These are phyloP conservation scores for Aspergillus leporis DNA, from an alignment of 495 filamentous ascomycete species.

Conservation along the genomic window DNA sequence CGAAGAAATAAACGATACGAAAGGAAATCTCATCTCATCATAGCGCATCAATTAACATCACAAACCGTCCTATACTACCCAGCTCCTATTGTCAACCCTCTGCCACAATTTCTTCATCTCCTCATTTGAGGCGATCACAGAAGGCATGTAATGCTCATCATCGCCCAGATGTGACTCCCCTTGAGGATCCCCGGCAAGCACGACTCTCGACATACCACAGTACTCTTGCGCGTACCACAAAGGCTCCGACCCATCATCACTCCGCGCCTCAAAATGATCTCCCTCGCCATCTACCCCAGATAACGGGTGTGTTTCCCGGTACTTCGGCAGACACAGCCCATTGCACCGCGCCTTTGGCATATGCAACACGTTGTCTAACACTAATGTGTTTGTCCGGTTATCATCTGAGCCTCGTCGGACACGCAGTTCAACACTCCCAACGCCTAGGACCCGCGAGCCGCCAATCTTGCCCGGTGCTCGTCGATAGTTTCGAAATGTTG, in stretches of 20 bases:
- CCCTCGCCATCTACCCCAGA: constrained; percentile 2
- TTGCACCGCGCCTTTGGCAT: constrained; percentile 28
- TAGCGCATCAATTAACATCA: not conserved
- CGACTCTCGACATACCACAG: constrained; percentile 16
- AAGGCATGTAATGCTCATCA: constrained; percentile 9
- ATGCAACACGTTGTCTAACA: constrained; percentile 27
- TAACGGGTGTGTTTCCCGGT: constrained; percentile 4
- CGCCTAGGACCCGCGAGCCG: constrained; percentile 17
- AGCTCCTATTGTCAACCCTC: constrained; percentile 14
- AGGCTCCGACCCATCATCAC: constrained; percentile 11
- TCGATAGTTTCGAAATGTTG: constrained; percentile 25
- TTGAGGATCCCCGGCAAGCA: constrained; percentile 23
- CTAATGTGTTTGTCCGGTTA: constrained; percentile 13
- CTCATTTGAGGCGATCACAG: constrained; percentile 18
- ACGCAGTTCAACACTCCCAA: constrained; percentile 26
- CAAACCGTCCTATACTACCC: constrained; percentile 2
- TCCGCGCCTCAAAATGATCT: constrained; percentile 13
- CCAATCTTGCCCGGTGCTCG: constrained; percentile 17
- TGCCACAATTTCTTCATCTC: constrained; percentile 21
- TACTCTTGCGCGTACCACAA: constrained; percentile 24
- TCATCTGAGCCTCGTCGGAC: constrained; percentile 17
- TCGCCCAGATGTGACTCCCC: constrained; percentile 18
- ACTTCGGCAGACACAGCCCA: constrained; percentile 21
- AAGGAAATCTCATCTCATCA: not conserved
- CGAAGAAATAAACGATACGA: not conserved